Conservation (phyloP, 2,329 filamentous ascomycete species). For the Exophiala phaeomuriformis region DNA sequence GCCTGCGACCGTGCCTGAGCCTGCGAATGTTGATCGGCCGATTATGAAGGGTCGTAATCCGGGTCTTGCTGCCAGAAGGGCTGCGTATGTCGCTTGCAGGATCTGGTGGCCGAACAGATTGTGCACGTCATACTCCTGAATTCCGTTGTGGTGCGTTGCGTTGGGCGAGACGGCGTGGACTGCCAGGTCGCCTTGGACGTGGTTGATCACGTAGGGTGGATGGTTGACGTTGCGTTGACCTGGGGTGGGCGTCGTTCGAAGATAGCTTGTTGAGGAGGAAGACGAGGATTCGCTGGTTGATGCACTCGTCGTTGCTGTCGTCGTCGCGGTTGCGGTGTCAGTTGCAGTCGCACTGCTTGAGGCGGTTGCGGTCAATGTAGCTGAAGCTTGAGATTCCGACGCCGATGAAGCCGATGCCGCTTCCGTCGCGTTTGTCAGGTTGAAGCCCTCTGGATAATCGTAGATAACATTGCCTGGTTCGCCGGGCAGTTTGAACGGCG, state of each 20-base stretch:
- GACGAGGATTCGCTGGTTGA: conserved; percentile 26
- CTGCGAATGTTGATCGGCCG: conserved; percentile 71
- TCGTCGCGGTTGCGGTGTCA: conserved; percentile 40
- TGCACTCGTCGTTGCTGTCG: conserved; percentile 27
- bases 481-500: conserved; percentile 58
- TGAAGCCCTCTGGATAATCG: conserved; percentile 62
- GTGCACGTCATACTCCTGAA: conserved; percentile 70
- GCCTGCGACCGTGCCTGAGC: conserved; percentile 65
- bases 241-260: conserved; percentile 54
- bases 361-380: conserved; percentile 32
- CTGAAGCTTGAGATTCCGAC: conserved; percentile 46
- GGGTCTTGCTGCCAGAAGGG: conserved; percentile 57
- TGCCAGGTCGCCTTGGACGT: conserved; percentile 64
- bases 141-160: conserved; percentile 66
- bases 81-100: conserved; percentile 67
- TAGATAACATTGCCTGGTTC: conserved; percentile 55
- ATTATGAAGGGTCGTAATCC: conserved; percentile 75
- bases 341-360: conserved; percentile 40
- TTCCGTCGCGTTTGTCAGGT: conserved; percentile 61
- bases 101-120: conserved; percentile 71
- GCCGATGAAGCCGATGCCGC: conserved; percentile 53
- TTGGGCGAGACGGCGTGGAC: conserved; percentile 69
- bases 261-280: conserved; percentile 41
- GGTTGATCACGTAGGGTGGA: conserved; percentile 70
- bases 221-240: conserved; percentile 61